phyloP scores from a whole-genome alignment of 148 eudicot genomes.

The Rhododendron henanense region DNA sequence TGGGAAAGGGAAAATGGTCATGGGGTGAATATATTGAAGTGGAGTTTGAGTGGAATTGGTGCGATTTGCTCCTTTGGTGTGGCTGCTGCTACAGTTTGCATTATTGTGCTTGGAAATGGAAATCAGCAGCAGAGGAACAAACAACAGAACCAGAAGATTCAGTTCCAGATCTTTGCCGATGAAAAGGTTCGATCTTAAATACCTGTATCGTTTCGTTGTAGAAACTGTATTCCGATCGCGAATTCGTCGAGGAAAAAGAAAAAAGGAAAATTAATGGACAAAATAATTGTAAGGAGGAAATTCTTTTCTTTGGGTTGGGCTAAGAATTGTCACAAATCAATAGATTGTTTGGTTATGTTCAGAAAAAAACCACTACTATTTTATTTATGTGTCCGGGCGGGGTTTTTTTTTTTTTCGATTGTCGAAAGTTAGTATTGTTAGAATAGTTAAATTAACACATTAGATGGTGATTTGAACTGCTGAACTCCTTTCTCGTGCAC shows the following conservation, averaged over 20 bases:
- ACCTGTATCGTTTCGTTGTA: background rate
- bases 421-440: too few species aligned
- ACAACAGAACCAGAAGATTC: slow-evolving; percentile 41
- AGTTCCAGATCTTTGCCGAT: slow-evolving; percentile 54
- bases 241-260: background rate
- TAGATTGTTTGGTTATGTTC: background rate
- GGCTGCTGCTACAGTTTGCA: slow-evolving; percentile 70
- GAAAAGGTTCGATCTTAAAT: slow-evolving; percentile 49
- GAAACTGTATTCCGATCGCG: background rate
- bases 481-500: too few species aligned
- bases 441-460: too few species aligned
- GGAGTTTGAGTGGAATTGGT: slow-evolving; percentile 68
- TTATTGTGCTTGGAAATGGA: slow-evolving; percentile 44
- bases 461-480: too few species aligned
- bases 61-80: slow-evolving; percentile 74
- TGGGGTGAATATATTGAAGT: slow-evolving; percentile 54
- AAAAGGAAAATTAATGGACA: background rate
- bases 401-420: background rate
- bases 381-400: background rate
- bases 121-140: slow-evolving; percentile 31
- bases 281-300: background rate
- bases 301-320: background rate
- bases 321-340: background rate
- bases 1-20: slow-evolving; percentile 26
- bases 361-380: background rate